phyloP scores from a whole-genome alignment of 169 alveolate species.

The Theileria orientalis region DNA sequence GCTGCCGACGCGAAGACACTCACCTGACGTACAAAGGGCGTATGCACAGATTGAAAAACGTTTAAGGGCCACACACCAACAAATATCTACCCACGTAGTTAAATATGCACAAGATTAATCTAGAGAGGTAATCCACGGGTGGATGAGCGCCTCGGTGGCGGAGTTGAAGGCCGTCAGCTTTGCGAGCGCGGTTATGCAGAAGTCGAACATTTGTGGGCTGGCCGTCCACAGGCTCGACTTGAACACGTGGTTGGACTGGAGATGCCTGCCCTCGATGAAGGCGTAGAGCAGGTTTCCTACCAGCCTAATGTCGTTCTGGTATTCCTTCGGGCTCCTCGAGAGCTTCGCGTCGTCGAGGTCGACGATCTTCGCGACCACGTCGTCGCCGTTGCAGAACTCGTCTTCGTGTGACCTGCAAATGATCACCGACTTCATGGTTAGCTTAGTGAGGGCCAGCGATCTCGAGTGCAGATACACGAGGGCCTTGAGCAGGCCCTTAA shows the following conservation, averaged over 20 bases:
- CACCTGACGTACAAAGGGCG: background rate
- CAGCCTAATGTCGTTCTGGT: conserved; percentile 9
- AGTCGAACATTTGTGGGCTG: conserved; percentile 65
- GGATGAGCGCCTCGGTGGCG: conserved; percentile 78
- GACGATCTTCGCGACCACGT: background rate
- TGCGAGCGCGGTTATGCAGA: conserved; percentile 65
- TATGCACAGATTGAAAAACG: no score
- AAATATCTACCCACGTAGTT: background rate
- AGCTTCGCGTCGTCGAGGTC: background rate
- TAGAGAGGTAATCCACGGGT: conserved; percentile 45
- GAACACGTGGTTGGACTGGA: conserved; percentile 37
- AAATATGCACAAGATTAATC: background rate
- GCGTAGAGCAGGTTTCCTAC: conserved; percentile 30
- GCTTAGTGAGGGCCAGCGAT: conserved; percentile 57
- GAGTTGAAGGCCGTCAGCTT: conserved; percentile 51
- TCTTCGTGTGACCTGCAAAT: background rate
- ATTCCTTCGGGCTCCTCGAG: background rate
- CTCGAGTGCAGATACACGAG: conserved; percentile 67
- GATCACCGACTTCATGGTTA: conserved; percentile 66
- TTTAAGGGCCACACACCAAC: no score
- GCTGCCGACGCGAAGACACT: no score
- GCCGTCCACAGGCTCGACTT: conserved; percentile 67
- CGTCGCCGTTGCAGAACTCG: background rate
- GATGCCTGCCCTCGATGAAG: conserved; percentile 24
- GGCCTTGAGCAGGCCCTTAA: conserved; percentile 62